Evolutionary conservation across 257 asterid genomes (phyloP).

Genomic region (Gardenia jasminoides): DNA sequence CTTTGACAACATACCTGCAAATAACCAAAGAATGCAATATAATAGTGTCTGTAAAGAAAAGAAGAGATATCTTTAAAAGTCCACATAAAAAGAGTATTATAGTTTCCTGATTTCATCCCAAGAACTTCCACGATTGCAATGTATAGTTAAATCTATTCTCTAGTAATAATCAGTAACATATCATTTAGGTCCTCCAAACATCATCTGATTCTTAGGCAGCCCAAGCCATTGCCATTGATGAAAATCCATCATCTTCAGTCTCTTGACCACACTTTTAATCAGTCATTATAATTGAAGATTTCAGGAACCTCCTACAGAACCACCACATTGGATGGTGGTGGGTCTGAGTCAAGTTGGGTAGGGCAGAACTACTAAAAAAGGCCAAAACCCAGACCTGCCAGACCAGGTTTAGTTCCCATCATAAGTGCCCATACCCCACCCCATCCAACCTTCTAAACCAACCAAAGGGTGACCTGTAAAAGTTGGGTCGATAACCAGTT

Average conservation of each 20-base stretch:
- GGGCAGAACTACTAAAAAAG: not conserved
- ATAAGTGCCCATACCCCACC: not conserved
- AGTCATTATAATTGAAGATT: not conserved
- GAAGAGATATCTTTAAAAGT: not conserved
- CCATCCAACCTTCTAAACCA: not conserved
- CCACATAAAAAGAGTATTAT: not conserved
- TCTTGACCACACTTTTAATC: not conserved
- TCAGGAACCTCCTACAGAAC: not conserved
- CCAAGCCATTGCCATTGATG: not conserved
- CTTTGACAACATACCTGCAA: slow-evolving; percentile 88
- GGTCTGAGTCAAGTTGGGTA: not conserved
- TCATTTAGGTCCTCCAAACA: not conserved
- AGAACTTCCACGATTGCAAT: not conserved
- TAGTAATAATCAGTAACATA: not conserved
- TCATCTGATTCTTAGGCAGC: not conserved
- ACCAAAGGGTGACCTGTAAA: not conserved
- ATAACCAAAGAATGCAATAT: not conserved
- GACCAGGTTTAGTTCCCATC: not conserved
- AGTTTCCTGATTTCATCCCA: not conserved
- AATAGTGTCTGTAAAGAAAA: not conserved
- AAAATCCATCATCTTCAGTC: not conserved
- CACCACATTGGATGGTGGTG: not conserved
- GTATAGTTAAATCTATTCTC: not conserved
- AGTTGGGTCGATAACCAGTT: not conserved
- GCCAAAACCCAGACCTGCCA: not conserved